A percentile compares a stretch with the other conserved stretches of the same genome.
These are phyloP conservation scores for Lactarius indigo DNA, from an alignment of 768 basidiomycete species.

Conservation along the genomic window DNA sequence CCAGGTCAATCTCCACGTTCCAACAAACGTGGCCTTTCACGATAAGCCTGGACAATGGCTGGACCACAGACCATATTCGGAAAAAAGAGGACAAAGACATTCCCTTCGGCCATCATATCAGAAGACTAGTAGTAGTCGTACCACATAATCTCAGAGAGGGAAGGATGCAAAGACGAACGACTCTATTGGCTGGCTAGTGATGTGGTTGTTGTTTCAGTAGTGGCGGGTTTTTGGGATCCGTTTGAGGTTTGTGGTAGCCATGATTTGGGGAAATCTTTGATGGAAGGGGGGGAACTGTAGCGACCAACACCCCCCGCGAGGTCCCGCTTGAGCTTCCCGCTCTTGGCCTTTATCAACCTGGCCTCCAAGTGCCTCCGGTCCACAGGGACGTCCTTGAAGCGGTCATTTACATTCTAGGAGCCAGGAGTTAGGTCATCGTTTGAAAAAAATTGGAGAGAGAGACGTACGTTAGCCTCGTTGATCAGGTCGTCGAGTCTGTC, in stretches of 20 bases:
- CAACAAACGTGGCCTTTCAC: not conserved
- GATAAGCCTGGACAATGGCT: not conserved
- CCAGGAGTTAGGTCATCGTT: not conserved
- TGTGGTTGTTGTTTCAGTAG: not conserved
- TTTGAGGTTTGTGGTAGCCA: slow-evolving; percentile 29
- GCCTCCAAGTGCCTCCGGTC: slow-evolving; percentile 78
- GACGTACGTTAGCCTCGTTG: slow-evolving; percentile 79
- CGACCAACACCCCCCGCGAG: slow-evolving; percentile 23
- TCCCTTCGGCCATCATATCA: not conserved
- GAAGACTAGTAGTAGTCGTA: not conserved
- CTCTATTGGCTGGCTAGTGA: slow-evolving; percentile 11
- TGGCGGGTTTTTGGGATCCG: not conserved
- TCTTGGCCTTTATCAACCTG: slow-evolving; percentile 66
- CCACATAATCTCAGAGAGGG: not conserved
- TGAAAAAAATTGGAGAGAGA: not conserved
- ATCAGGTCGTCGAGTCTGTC: slow-evolving; percentile 79
- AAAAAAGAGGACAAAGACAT: not conserved
- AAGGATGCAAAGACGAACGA: not conserved
- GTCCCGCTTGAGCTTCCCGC: slow-evolving; percentile 45
- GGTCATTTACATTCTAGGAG: slow-evolving; percentile 40
- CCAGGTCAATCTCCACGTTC: not conserved
- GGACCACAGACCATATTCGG: not conserved
- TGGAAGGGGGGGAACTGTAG: slow-evolving; percentile 24
- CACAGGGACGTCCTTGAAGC: slow-evolving; percentile 66
- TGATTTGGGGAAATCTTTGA: slow-evolving; percentile 26